Base-by-base conservation (phyloP, 345 rosid genomes). In the Diplotaxis tenuifolia region DNA sequence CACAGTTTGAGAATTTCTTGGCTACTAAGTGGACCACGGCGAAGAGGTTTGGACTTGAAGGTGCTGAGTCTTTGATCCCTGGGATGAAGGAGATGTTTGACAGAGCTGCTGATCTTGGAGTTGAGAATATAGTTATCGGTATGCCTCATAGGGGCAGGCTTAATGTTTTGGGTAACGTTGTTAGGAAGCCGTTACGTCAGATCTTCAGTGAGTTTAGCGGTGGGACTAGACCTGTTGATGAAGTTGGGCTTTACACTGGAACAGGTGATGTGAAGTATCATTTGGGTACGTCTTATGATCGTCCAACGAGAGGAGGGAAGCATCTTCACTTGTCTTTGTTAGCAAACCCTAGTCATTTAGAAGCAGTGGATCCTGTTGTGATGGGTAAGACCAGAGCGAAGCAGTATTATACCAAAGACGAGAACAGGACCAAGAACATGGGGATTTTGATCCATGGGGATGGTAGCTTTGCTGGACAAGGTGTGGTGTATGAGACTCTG, bases 11-110 rank as follows among this genome's bases (percentile, higher is more conserved):
- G 75, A 90, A 90, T 82, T 90, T 90, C 84, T 75, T 90, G 91
- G 96, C 91, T 38, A 74, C 87, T 10, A 90, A 90, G 82, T 88
- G 93, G 96, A 90, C 91, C n/a, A 72, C 96, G 0, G 93, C 96
- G 5, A 90, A 90, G 79, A 81, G 96, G 61, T 88, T 90, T 76
- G 96, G 96, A 66, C 93, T 90, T n/a, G 96, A 90, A 84, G 96
- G 96, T 69, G 91, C 88, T 1, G 96, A 90, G 83, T 88, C 93
- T 74, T 78, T 88, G 83, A 90, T 89, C 74, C 90, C 93, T 72
- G 96, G 96, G 1, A 90, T 90, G 96, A 88, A 90, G 81, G 93
- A 90, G 78, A 90, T 90, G 93, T 90, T 90, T 55, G 96, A 90
- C 67, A 82, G 88, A 74, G 67, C 91, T 42, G 86, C 93, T 4